These are phyloP conservation scores for Suhomyces terraborum DNA, from an alignment of 1,139 yeast species.

Conservation along the genomic window DNA sequence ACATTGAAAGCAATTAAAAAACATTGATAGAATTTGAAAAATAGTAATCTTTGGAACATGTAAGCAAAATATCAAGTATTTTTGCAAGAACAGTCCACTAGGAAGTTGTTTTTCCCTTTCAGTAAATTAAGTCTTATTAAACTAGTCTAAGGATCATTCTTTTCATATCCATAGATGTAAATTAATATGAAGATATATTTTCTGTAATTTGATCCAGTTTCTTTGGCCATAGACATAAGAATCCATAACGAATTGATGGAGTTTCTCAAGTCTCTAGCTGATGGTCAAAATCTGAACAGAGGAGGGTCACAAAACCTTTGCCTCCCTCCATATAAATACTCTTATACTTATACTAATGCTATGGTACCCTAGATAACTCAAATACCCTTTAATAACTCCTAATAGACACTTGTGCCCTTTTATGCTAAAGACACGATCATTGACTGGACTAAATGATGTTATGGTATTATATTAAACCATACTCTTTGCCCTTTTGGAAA, in stretches of 20 bases:
- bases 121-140: background rate
- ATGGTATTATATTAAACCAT: background rate
- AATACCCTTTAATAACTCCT: conserved; percentile 1
- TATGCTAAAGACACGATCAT: background rate
- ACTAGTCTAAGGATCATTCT: background rate
- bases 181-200: conserved; percentile 1
- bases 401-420: background rate
- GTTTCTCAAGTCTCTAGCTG: background rate
- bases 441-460: background rate
- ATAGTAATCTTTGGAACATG: no score
- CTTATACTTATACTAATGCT: conserved; percentile 2
- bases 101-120: no score
- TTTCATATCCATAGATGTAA: background rate
- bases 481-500: background rate
- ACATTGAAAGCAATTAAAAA: background rate
- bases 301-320: background rate
- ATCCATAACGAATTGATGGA: background rate
- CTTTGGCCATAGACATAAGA: background rate
- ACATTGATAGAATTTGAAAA: no score
- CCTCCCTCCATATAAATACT: background rate
- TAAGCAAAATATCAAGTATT: no score
- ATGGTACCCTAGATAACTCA: conserved; percentile 3
- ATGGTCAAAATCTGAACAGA: background rate
- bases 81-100: no score
- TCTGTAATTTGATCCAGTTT: background rate